Percentiles rank a stretch among this genome's conserved stretches.
phyloP scores from a whole-genome alignment of 2,329 filamentous ascomycete genomes.

The Epichloe uncinata region DNA sequence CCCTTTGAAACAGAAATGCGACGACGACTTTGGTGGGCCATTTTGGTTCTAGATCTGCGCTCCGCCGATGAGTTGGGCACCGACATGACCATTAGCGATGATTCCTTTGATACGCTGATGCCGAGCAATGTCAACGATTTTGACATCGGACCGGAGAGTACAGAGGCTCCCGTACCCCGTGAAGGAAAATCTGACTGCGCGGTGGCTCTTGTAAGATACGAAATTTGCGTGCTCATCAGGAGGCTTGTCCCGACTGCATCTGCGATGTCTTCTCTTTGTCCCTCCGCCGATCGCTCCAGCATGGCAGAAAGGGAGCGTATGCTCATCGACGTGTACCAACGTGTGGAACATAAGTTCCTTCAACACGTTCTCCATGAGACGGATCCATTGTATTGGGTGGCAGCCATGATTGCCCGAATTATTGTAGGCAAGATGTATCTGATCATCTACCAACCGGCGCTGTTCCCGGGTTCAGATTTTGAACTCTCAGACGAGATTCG shows the following conservation, averaged over 20 bases:
- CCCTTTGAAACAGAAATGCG: conserved; percentile 48
- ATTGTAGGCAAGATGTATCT: conserved; percentile 70
- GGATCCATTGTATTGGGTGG: conserved; percentile 51
- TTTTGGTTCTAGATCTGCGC: conserved; percentile 42
- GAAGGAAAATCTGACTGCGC: conserved; percentile 41
- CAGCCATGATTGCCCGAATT: conserved; percentile 53
- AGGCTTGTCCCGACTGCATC: conserved; percentile 22
- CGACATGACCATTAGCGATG: conserved; percentile 28
- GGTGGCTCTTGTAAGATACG: conserved; percentile 33
- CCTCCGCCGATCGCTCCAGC: conserved; percentile 16
- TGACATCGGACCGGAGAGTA: conserved; percentile 32
- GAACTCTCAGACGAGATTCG: conserved; percentile 48
- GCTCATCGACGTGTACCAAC: conserved; percentile 38
- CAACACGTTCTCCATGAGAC: conserved; percentile 33
- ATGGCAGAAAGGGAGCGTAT: conserved; percentile 27
- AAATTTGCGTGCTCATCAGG: conserved; percentile 31
- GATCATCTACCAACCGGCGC: conserved; percentile 61
- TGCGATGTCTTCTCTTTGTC: conserved; percentile 18
- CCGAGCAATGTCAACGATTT: conserved; percentile 38
- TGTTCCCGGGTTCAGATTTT: conserved; percentile 43
- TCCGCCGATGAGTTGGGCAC: conserved; percentile 40
- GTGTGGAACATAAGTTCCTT: conserved; percentile 42
- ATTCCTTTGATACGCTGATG: conserved; percentile 32
- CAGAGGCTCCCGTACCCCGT: conserved; percentile 31
- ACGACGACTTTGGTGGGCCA: conserved; percentile 47